Evolutionary conservation across 2,329 filamentous ascomycete genomes (phyloP).

Genomic region (Cladosporium austrohemisphaericum): DNA sequence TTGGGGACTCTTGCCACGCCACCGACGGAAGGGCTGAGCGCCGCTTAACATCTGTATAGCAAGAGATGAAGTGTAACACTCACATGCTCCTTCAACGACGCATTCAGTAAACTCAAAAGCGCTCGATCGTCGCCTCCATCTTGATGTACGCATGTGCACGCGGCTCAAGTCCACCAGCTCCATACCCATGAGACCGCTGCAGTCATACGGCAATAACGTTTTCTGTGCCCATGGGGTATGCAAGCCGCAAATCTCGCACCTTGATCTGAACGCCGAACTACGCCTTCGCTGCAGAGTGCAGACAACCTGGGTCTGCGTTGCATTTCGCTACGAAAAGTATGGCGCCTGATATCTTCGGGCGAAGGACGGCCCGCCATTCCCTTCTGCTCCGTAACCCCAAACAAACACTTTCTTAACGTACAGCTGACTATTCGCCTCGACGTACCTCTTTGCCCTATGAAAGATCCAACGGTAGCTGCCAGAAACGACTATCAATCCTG

Average conservation of each 20-base stretch:
- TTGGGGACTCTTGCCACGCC: too few species aligned
- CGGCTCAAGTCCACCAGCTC: neutral
- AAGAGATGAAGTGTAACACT: neutral
- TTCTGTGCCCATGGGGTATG: neutral
- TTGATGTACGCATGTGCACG: neutral
- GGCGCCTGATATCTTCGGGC: neutral
- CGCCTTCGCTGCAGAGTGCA: neutral
- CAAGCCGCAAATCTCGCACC: neutral
- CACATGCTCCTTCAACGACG: neutral
- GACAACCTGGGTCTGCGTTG: neutral
- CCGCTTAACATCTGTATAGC: too few species aligned
- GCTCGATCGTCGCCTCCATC: too few species aligned
- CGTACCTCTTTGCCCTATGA: too few species aligned
- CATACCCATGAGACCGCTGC: neutral
- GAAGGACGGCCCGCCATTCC: slow-evolving; percentile 3
- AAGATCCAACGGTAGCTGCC: too few species aligned
- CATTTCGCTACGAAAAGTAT: neutral
- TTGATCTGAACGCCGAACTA: neutral
- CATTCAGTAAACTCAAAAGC: too few species aligned
- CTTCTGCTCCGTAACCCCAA: neutral
- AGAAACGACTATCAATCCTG: too few species aligned
- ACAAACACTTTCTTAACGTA: too few species aligned
- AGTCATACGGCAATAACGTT: slow-evolving; percentile 5
- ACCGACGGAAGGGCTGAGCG: too few species aligned
- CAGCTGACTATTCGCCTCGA: too few species aligned